Base-by-base conservation (phyloP, 2,329 filamentous ascomycete genomes). In the Fusarium compactum region DNA sequence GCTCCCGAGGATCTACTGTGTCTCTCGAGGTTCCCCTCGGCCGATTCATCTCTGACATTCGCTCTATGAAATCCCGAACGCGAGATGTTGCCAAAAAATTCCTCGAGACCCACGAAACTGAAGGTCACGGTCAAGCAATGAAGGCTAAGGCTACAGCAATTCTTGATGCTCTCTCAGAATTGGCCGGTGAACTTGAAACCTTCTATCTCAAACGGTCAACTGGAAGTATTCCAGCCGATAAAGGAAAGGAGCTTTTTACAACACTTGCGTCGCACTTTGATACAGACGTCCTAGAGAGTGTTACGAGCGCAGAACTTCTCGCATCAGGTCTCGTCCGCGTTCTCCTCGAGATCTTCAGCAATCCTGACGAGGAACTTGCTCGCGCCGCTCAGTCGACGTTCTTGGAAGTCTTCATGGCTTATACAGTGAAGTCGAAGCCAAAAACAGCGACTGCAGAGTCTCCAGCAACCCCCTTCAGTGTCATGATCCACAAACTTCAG, bases 221-320 rank as follows among this genome's bases (percentile, higher is more conserved):
- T 2, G 81, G 81, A 8, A 84, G 82, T 45, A 74, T 84, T 14
- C 78, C 81, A 7, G 77, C 82, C 3, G 80, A 84, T 22, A 81
- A 87, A 43, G 93, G 92, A 14, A 83, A 85, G 32, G 82, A 85
- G 4, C 83, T 97, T 1, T 98, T 98, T 80, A 84, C 85, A 32
- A 89, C 87, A 53, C 83, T 99, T 62, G 93, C 94, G 1, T 87
- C 88, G 5, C 95, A 96, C 76, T 99, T 99, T 74, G 92, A 97
- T 75, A 90, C 91, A 1, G 93, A 98, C 80, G 91, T 96, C 2
- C 81, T 97, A 57, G 92, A 97, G 76, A 97, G 94, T 78, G 95
- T 98, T 56, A 99, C 96, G 1, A 99, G 96, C 80, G 95, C 95
- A 50, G 96, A 99, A 78, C 84, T 99, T 32, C 88, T 98, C 55